Conservation (phyloP, 1,139 yeast species). For the Sugiyamaella novakii region DNA sequence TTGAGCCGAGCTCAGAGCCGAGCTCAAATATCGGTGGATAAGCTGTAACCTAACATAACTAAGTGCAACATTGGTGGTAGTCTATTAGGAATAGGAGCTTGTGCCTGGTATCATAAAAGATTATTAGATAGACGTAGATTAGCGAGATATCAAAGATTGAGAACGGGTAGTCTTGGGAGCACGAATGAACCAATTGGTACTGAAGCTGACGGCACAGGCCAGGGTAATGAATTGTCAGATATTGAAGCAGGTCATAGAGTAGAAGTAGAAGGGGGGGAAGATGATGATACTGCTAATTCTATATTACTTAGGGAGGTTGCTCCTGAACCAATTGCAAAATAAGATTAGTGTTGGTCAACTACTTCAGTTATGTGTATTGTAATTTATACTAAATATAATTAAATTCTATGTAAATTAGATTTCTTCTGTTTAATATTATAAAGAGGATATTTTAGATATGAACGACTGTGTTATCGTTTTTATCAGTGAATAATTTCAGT, state of each 20-base stretch:
- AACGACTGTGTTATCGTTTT: too few species aligned
- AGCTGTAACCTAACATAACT: slow-evolving; percentile 12
- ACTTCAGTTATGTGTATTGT: too few species aligned
- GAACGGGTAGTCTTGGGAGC: slow-evolving; percentile 25
- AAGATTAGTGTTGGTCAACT: too few species aligned
- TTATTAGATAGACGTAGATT: slow-evolving; percentile 37
- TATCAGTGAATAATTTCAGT: too few species aligned
- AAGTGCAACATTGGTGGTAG: slow-evolving; percentile 44
- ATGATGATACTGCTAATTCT: slow-evolving; percentile 17
- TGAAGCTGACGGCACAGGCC: slow-evolving; percentile 2
- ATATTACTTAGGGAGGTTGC: slow-evolving; percentile 29
- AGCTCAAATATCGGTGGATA: too few species aligned
- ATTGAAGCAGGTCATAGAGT: slow-evolving; percentile 18
- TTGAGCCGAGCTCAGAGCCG: too few species aligned
- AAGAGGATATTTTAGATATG: too few species aligned
- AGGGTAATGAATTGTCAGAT: slow-evolving; percentile 22
- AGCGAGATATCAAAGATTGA: slow-evolving; percentile 38
- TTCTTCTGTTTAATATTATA: not conserved
- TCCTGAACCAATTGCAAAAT: slow-evolving; percentile 27
- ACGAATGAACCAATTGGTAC: not conserved
- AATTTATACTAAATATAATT: too few species aligned
- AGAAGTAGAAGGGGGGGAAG: slow-evolving; percentile 10
- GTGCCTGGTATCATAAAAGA: slow-evolving; percentile 43
- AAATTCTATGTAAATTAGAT: not conserved
- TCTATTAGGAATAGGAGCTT: slow-evolving; percentile 37